Base-by-base conservation (phyloP, 1,284 basidiomycete genomes). In the Cutaneotrichosporon arboriforme region DNA sequence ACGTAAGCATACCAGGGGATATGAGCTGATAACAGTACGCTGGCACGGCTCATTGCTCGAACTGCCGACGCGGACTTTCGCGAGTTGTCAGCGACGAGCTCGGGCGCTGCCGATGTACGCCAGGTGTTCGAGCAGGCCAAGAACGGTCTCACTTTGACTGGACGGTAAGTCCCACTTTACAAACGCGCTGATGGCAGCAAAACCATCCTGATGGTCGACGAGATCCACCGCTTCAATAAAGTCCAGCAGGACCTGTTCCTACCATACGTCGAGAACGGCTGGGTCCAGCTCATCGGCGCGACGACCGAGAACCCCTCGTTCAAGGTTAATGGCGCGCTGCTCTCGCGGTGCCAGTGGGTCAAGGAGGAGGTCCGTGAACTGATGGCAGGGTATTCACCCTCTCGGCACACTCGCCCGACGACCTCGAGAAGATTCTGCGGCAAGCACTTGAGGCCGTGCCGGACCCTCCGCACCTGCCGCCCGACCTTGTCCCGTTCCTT, bases 301-400 rank as follows among this genome's bases (percentile, higher is more conserved):
- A 94, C 90, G 3, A 94, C 90, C 0, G 90, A 94, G 71, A 94
- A 94, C 65, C 90, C 90, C 0, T 90, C 87, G 1, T 94, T 93
- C 77, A 88, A 86, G 62, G 73, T 89, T 39, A 87, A 83, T 46
- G 82, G 81, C 34, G 87, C 89, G 4, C 76, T 92, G 35, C 75
- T 91, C 36, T 88, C 86, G 63, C 82, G 89, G 42, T 89, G 88
- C 72, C 81, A 88, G 86, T 85, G 59, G 65, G 81, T 76, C n/a
- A n/a, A n/a, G n/a, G n/a, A n/a, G n/a, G n/a, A n/a, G n/a, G 37
- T 15, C 8, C 8, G n/a, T 33, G 9, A 8, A 10, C 51, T 54
- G 14, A 53, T 40, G 4, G 17, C 46, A 74, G 70, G 56, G 69
- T 73, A 8, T 74, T 74, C 51, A 73, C 72, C 0, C 56, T 75